Evolutionary conservation across 176 grass and related monocot species (phyloP), one percentile per base, ranked within the genome.

Genomic region (Avena sativa): DNA sequence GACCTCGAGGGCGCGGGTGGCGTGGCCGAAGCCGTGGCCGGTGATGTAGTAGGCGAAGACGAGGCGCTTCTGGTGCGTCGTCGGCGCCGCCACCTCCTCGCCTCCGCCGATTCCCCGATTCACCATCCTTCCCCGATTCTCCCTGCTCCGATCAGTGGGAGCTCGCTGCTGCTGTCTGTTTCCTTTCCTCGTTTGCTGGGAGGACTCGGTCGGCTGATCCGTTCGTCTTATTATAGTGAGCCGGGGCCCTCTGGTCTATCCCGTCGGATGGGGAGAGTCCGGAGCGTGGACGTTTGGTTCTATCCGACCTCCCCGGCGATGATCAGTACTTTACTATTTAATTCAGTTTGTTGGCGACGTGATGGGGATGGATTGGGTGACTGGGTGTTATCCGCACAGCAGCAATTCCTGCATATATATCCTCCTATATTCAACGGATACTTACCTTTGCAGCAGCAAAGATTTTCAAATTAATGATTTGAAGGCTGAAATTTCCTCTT

Each of bases 11-110:
- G 93, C 90, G 55, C 97, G 94, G 4, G 94, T 99, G 79, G 97
- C 97, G 87, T 99, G 97, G 80, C 94, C 97, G 85, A 99, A 99
- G 64, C 97, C 97, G 67, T 99, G 94, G 75, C 94, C 97, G 71
- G 97, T 99, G 81, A 96, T 87, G 89, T 99, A 99, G 86, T 90
- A 99, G 63, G 94, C 97, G 63, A 96, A 94, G 65, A 96, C 90
- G 20, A 96, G 90, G 16, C 77, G 90, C 84, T 61, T 79, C 76
- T 71, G 86, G 40, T 74, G 68, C 75, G 77, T 58, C 26, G 81
- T 23, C 68, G 64, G 20, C 66, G 34, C 12, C 61, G 4, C 61
- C 52, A 16, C 76, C 58, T 77, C 46, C 46, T 48, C 84, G 67
- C 34, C 8, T 8, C 72, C 79, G 15, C 15, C 53, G 19, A n/a